A percentile compares a stretch with the other conserved stretches of the same genome.
Conservation (phyloP, 2,329 filamentous ascomycete species). For the Cordyceps pruinosa region DNA sequence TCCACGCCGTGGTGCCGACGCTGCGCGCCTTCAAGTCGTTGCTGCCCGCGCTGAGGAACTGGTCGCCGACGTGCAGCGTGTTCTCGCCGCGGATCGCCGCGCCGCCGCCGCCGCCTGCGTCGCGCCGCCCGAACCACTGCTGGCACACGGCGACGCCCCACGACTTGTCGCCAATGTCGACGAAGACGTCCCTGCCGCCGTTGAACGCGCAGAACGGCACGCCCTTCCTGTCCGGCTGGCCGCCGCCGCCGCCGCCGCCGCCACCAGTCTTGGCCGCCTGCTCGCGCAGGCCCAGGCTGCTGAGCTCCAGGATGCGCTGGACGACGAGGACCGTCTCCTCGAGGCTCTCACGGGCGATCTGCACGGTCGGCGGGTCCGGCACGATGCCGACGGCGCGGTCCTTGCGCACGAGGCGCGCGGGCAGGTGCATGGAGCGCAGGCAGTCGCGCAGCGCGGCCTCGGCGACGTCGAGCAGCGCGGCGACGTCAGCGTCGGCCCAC, state of each 20-base stretch:
- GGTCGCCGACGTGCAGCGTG: constrained; percentile 91
- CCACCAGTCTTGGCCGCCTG: constrained; percentile 18
- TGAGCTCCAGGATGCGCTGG: constrained; percentile 84
- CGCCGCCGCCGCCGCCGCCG: background rate
- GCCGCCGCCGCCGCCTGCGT: constrained; percentile 8
- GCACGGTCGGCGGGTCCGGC: constrained; percentile 53
- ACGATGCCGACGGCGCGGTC: constrained; percentile 78
- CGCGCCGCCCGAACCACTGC: constrained; percentile 65
- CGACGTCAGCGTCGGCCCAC: constrained; percentile 73
- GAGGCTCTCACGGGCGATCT: constrained; percentile 78
- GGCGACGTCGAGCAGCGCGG: constrained; percentile 76
- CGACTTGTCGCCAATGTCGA: constrained; percentile 96
- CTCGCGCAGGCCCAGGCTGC: constrained; percentile 42
- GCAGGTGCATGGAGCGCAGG: constrained; percentile 68
- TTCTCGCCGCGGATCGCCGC: constrained; percentile 58
- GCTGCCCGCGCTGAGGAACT: constrained; percentile 88
- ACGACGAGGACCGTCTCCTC: constrained; percentile 95
- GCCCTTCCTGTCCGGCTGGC: constrained; percentile 4
- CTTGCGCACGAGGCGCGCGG: constrained; percentile 77
- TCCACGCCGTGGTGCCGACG: constrained; percentile 89
- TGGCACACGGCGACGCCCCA: constrained; percentile 94
- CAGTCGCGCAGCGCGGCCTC: constrained; percentile 80
- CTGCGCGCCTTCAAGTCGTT: constrained; percentile 96
- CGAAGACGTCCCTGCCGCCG: constrained; percentile 93
- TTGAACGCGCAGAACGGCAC: constrained; percentile 98